These are phyloP conservation scores for Phlyctochytrium arcticum DNA, from an alignment of 192 early-diverging fungal species.

Conservation along the genomic window DNA sequence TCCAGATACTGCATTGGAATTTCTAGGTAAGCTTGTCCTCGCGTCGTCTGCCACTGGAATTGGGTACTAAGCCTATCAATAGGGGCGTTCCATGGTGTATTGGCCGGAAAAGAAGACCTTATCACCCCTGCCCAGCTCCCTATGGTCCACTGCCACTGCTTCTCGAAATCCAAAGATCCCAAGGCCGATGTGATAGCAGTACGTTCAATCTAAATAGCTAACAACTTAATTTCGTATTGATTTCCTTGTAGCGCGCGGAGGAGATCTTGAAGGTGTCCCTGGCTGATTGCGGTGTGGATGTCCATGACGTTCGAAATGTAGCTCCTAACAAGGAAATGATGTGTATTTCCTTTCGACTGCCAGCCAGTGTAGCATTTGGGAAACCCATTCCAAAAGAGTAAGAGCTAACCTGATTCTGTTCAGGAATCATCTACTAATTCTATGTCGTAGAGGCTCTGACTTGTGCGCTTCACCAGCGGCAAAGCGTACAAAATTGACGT, in stretches of 20 bases:
- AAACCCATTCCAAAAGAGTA: constrained; percentile 10
- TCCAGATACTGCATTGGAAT: constrained; percentile 94
- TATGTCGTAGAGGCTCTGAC: too few species aligned
- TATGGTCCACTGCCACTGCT: constrained; percentile 92
- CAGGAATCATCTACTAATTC: too few species aligned
- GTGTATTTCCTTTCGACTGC: constrained; percentile 83
- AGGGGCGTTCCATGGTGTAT: constrained; percentile 88
- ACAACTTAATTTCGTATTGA: background rate
- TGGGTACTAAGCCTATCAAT: constrained; percentile 14
- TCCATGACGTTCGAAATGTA: constrained; percentile 89
- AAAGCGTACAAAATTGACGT: too few species aligned
- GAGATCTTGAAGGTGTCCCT: constrained; percentile 44
- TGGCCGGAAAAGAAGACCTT: constrained; percentile 44
- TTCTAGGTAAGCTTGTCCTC: constrained; percentile 60
- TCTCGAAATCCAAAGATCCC: constrained; percentile 74
- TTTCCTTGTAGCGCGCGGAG: constrained; percentile 43
- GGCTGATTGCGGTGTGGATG: constrained; percentile 34
- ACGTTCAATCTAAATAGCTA: background rate
- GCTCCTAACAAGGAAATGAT: constrained; percentile 99
- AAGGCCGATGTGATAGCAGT: constrained; percentile 56
- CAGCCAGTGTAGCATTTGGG: constrained; percentile 69
- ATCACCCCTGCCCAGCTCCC: constrained; percentile 60
- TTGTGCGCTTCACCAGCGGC: too few species aligned
- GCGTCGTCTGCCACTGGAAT: background rate
- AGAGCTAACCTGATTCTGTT: background rate